Conservation (phyloP, 495 filamentous ascomycete genomes). For the Amorphotheca resinae region DNA sequence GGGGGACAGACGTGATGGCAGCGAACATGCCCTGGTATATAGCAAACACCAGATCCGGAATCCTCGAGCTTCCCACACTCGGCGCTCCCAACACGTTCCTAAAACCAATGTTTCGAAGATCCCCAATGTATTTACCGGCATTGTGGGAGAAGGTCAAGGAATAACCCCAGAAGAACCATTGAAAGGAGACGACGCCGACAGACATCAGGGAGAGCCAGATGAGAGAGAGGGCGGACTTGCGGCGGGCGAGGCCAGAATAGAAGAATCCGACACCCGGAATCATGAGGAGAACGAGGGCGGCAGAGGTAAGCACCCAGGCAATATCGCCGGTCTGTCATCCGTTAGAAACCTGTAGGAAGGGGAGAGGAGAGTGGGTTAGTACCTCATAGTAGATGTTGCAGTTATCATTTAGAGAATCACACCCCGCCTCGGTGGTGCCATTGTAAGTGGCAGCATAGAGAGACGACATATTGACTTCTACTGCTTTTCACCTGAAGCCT, state of each 20-base stretch:
- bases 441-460: conserved; percentile 42
- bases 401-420: conserved; percentile 59
- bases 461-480: conserved; percentile 10
- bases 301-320: conserved; percentile 79
- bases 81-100: conserved; percentile 64
- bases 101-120: conserved; percentile 77
- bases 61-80: conserved; percentile 58
- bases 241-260: conserved; percentile 90
- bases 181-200: conserved; percentile 81
- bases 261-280: conserved; percentile 98
- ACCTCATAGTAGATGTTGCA: conserved; percentile 76
- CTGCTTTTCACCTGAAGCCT: background rate
- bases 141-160: conserved; percentile 87
- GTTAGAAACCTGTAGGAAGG: background rate
- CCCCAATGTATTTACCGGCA: conserved; percentile 67
- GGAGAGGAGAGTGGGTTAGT: conserved; percentile 3
- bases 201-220: conserved; percentile 96
- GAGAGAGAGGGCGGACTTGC: conserved; percentile 89
- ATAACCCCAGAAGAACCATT: conserved; percentile 99
- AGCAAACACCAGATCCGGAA: conserved; percentile 85
- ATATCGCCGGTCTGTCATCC: conserved; percentile 63
- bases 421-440: conserved; percentile 50
- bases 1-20: conserved; percentile 50
- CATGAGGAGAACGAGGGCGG: conserved; percentile 91
- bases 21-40: conserved; percentile 98